Evolutionary conservation across 148 eudicot genomes (phyloP), one percentile per base, ranked within the genome.

Genomic region (Nepenthes gracilis): DNA sequence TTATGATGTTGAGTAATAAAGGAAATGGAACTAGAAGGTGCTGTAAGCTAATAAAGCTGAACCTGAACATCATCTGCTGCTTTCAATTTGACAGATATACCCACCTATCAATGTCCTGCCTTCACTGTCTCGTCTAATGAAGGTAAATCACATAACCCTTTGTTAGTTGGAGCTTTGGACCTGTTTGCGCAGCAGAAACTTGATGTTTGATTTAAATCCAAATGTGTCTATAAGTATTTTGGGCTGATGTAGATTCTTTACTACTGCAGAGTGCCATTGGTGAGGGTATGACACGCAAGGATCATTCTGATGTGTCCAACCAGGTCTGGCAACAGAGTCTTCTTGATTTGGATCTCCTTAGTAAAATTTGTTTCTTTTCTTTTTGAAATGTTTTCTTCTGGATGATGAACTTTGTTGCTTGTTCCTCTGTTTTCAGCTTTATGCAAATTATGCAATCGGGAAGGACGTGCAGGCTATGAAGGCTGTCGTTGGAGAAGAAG

Each of bases 391-490:
- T 47, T 36, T 8, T 47, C 23, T 14, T 23, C 36, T 57, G 50
- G 35, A 7, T 35, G 10, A 43, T 52, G 1, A 55, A 33, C 58
- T 32, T 13, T 33, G 12, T 12, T 36, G 34, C 33, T 50, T 43
- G 65, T 37, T 59, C 49, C 10, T 52, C 1, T 34, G 48, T 75
- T 56, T 77, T 48, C 78, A 93, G 97, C 78, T 93, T 60, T 93
- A 93, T 73, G 99, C 99, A 60, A 93, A 93, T 74, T 93, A 93
- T 73, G 99, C 99, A 58, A 93, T 93, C 35, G 99, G 99, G 36
- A 93, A 93, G 80, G 99, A 93, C 76, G 99, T 93, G 43, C 99
- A 93, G 72, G 99, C 99, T 53, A 93, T 93, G 97, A 93, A 93
- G 75, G 99, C 96, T 11, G 99, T 89, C 81, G 99, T 93, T 53